These are phyloP conservation scores for Apiospora marii DNA, from an alignment of 2,329 filamentous ascomycete species.

Conservation along the genomic window DNA sequence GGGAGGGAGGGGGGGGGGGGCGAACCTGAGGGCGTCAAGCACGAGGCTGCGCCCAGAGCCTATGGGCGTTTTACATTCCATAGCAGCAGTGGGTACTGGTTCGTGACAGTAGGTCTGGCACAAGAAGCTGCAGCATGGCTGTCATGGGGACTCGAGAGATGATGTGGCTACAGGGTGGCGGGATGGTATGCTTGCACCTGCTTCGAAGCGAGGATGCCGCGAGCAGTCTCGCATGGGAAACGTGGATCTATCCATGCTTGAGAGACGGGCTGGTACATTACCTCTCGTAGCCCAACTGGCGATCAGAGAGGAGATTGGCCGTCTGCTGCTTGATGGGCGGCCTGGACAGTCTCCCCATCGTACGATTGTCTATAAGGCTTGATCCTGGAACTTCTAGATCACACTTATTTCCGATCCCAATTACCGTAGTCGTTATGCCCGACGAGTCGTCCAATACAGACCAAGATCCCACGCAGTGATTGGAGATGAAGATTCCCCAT, in stretches of 20 bases:
- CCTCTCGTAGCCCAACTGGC: neutral
- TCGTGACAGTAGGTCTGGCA: slow-evolving; percentile 32
- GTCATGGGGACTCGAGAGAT: slow-evolving; percentile 29
- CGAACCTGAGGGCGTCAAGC: slow-evolving; percentile 28
- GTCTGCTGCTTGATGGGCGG: neutral
- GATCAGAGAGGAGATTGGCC: neutral
- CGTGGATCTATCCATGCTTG: neutral
- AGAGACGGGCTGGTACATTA: neutral
- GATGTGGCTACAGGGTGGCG: slow-evolving; percentile 21
- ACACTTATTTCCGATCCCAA: neutral
- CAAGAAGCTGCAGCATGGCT: slow-evolving; percentile 34
- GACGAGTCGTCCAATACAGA: neutral
- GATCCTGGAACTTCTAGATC: neutral
- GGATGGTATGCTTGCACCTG: slow-evolving; percentile 34
- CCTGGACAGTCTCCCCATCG: neutral
- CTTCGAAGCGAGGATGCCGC: slow-evolving; percentile 29
- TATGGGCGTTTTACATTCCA: slow-evolving; percentile 4
- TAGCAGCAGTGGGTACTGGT: slow-evolving; percentile 30
- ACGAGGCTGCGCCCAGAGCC: slow-evolving; percentile 4
- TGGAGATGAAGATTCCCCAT: neutral
- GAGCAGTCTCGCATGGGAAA: slow-evolving; percentile 5
- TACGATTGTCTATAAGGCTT: neutral
- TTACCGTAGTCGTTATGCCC: neutral
- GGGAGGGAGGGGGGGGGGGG: too few relatives aligned
- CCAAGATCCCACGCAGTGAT: neutral